These are phyloP conservation scores for Trichopus zeylanicus DNA, from an alignment of 116 monocot genomes.

Conservation along the genomic window DNA sequence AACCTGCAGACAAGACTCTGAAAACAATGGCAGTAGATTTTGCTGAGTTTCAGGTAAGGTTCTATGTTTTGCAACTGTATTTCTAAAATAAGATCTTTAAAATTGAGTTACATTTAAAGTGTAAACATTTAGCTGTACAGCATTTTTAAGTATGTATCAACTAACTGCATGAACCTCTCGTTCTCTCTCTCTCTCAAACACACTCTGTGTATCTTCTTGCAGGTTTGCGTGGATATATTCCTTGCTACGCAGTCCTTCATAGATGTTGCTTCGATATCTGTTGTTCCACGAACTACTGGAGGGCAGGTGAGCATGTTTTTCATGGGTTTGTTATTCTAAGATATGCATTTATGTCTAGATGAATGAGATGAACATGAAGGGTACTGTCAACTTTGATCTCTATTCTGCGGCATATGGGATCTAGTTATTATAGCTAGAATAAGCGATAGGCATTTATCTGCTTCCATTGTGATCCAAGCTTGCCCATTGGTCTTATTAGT, in stretches of 20 bases:
- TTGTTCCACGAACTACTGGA: constrained; percentile 74
- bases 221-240: constrained; percentile 98
- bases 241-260: constrained; percentile 70
- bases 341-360: not conserved
- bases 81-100: not conserved
- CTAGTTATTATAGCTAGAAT: not conserved
- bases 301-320: constrained; percentile 58
- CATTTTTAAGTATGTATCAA: not conserved
- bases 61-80: not conserved
- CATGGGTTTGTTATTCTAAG: not conserved
- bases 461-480: not conserved
- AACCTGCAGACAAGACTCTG: constrained; percentile 79
- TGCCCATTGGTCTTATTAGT: not conserved
- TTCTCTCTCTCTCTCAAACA: too few species aligned
- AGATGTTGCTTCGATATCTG: constrained; percentile 86
- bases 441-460: not conserved
- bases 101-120: not conserved
- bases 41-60: constrained; percentile 90
- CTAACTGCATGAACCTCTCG: not conserved
- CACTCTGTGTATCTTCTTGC: constrained; percentile 5
- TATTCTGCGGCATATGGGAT: too few species aligned
- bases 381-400: not conserved
- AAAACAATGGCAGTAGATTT: constrained; percentile 97
- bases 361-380: too few species aligned
- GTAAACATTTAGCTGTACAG: not conserved